Evolutionary conservation across 345 rosid genomes (phyloP).

Genomic region (Geranium brycei): DNA sequence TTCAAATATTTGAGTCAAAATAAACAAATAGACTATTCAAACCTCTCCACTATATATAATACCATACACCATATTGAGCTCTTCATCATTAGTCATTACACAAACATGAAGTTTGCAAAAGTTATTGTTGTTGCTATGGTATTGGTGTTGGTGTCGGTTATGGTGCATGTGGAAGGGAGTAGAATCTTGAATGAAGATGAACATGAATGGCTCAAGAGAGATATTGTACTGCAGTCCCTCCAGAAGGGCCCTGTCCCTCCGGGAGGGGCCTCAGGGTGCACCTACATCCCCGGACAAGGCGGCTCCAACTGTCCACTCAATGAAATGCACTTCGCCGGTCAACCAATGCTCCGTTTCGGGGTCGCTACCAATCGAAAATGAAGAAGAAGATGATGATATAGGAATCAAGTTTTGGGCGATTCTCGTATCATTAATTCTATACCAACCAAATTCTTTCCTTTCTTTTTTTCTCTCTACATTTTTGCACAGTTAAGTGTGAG

Average conservation of each 20-base stretch:
- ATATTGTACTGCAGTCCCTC: neutral
- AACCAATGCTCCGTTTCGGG: neutral
- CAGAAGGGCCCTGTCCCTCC: neutral
- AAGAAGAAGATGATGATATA: no score
- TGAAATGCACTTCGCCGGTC: neutral
- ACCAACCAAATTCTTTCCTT: no score
- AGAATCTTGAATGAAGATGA: neutral
- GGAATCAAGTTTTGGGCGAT: no score
- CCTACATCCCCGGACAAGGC: neutral
- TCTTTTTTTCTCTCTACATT: no score
- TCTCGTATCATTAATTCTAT: no score
- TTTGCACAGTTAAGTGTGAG: no score
- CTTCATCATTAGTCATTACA: no score
- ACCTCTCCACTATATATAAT: neutral
- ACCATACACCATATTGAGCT: neutral
- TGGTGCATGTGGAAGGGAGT: neutral
- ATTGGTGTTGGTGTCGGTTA: neutral
- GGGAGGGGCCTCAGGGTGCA: neutral
- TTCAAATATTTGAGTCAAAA: neutral
- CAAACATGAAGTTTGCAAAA: neutral
- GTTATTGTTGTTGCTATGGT: neutral
- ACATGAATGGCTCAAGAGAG: neutral
- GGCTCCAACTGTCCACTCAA: neutral
- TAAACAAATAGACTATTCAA: neutral
- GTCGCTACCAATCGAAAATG: no score